Evolutionary conservation across 2,329 filamentous ascomycete species (phyloP), one percentile per base, ranked within the genome.

Genomic region (Aspergillus versicolor): DNA sequence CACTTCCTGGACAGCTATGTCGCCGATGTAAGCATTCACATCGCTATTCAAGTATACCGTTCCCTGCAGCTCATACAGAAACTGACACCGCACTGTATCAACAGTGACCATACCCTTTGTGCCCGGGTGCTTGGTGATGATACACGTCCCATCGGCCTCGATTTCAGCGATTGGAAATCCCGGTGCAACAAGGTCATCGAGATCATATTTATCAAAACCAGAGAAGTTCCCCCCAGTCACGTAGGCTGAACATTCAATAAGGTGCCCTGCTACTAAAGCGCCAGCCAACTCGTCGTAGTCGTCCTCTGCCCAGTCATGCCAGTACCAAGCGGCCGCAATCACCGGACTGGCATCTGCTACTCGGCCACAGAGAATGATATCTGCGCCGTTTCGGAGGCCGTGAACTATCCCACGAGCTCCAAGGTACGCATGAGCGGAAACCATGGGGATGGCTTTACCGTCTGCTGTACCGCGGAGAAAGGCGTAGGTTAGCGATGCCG

Each of bases 261-360:
- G 64, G 65, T 84, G 81, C 1, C 79, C 82, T 0, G 81, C 80
- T 4, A 84, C 66, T 0, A 84, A 65, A 0, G 80, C 72, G 0
- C 79, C 79, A 0, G 82, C 83, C 4, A 86, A 71, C 17, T 72
- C 63, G 57, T 85, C 77, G 19, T 78, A 82, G 22, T 79, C 74
- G 0, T 71, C 74, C 15, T 79, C 74, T 0, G 60, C 58, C 84
- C 82, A 86, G 1, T 73, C 70, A 52, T 85, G 77, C 78, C 82
- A 86, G 71, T 76, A 85, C 63, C 78, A 79, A 0, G 82, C 82
- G 0, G 82, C 81, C 0, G 79, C 83, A 56, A 85, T 83, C 0
- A 84, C 81, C 0, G 81, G 81, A 2, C 76, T 78, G 0, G 81
- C 80, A 61, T 82, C 80, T 0, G 78, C 74, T 1, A 78, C 78